Evolutionary conservation across 2,329 filamentous ascomycete species (phyloP).

Genomic region (Ceratocystis destructans): DNA sequence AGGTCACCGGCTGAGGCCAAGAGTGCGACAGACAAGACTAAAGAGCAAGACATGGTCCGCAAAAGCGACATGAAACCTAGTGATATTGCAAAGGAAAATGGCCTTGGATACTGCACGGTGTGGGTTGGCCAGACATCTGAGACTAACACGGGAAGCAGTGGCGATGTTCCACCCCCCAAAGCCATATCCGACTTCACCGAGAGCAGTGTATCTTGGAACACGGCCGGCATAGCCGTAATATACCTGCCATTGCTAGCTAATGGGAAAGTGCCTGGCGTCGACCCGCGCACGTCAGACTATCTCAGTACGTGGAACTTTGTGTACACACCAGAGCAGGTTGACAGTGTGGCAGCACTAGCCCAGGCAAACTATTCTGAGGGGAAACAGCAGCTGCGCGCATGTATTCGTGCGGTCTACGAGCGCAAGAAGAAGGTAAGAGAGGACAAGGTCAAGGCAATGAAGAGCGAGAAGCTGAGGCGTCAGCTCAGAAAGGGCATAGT

Average conservation of each 20-base stretch:
- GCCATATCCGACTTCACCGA: conserved; percentile 48
- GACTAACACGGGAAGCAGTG: conserved; percentile 33
- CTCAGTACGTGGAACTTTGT: conserved; percentile 97
- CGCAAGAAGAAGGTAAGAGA: conserved; percentile 62
- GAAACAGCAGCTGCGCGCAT: conserved; percentile 59
- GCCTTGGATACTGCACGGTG: conserved; percentile 81
- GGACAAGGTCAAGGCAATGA: conserved; percentile 33
- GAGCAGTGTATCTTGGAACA: conserved; percentile 47
- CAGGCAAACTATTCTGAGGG: conserved; percentile 79
- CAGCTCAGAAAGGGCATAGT: conserved; percentile 37
- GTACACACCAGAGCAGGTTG: conserved; percentile 81
- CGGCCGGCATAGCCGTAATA: conserved; percentile 75
- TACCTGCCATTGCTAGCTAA: conserved; percentile 88
- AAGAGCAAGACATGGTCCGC: conserved; percentile 20
- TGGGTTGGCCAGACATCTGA: conserved; percentile 85
- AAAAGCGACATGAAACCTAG: conserved; percentile 1
- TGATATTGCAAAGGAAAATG: conserved; percentile 26
- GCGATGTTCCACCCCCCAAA: conserved; percentile 35
- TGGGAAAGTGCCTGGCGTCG: conserved; percentile 62
- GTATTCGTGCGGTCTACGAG: conserved; percentile 82
- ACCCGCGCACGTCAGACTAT: conserved; percentile 71
- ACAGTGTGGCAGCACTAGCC: conserved; percentile 68
- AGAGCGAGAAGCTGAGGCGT: conserved; percentile 32
- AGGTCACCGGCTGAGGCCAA: conserved; percentile 54
- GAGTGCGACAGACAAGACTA: conserved; percentile 47